Evolutionary conservation across 768 basidiomycete species (phyloP).

Genomic region (Hemileccinum rubropunctum): DNA sequence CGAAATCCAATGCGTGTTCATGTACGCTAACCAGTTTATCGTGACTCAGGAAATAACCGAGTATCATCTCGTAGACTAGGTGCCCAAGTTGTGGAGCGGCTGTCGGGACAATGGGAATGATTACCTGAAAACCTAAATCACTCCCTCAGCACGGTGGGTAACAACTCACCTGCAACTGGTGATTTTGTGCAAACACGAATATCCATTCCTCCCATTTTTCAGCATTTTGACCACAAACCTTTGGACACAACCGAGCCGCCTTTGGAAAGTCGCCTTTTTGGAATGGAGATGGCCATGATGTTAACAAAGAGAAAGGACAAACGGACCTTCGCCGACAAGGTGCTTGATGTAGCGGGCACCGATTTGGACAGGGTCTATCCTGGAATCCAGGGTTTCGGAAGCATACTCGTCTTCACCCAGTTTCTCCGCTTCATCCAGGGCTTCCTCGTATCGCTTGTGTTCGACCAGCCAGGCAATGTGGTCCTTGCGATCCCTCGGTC

Average conservation of each 20-base stretch:
- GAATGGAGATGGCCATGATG: background rate
- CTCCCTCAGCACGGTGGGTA: background rate
- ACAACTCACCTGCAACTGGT: slow-evolving; percentile 66
- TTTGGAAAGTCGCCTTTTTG: slow-evolving; percentile 59
- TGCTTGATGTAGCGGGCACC: slow-evolving; percentile 86
- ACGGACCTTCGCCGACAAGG: slow-evolving; percentile 74
- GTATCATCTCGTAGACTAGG: slow-evolving; percentile 92
- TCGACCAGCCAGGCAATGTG: slow-evolving; percentile 94
- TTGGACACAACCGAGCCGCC: slow-evolving; percentile 80
- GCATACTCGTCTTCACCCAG: slow-evolving; percentile 35
- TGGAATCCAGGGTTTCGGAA: slow-evolving; percentile 35
- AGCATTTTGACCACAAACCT: slow-evolving; percentile 76
- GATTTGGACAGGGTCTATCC: slow-evolving; percentile 62
- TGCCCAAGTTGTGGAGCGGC: slow-evolving; percentile 75
- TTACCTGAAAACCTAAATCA: slow-evolving; percentile 46
- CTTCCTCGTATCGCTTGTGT: slow-evolving; percentile 82
- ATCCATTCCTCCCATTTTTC: slow-evolving; percentile 97
- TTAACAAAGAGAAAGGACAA: background rate
- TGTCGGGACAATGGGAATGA: slow-evolving; percentile 89
- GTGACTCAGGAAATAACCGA: slow-evolving; percentile 79
- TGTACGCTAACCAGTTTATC: slow-evolving; percentile 59
- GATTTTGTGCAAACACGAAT: slow-evolving; percentile 81
- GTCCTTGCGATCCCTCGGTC: slow-evolving; percentile 82
- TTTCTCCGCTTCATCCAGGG: slow-evolving; percentile 75
- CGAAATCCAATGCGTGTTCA: background rate